phyloP scores from a whole-genome alignment of 805 yeast species.

The Saturnispora besseyi region DNA sequence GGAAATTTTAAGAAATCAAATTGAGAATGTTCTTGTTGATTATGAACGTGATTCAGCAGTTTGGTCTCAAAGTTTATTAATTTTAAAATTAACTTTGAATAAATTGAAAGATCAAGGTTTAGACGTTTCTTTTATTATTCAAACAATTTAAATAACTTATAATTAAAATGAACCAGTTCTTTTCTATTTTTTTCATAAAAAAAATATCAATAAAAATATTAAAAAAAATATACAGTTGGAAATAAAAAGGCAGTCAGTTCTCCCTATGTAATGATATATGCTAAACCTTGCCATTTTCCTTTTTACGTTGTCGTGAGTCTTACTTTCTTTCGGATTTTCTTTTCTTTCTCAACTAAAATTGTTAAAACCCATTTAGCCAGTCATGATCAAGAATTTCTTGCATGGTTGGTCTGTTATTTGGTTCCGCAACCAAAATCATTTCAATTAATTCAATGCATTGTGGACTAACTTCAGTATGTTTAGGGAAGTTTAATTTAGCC shows the following conservation, averaged over 20 bases:
- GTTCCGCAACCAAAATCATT: constrained; percentile 59
- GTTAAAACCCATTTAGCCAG: constrained; percentile 44
- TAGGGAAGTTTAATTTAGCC: constrained; percentile 71
- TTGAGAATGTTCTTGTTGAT: constrained; percentile 6
- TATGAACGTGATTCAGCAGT: constrained; percentile 5
- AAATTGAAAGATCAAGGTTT: constrained; percentile 5
- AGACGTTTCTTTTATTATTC: constrained; percentile 4
- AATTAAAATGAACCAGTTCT: not conserved
- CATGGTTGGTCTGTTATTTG: constrained; percentile 62
- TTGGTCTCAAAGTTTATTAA: constrained; percentile 3
- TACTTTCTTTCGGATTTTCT: too few relatives aligned
- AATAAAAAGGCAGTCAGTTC: too few relatives aligned
- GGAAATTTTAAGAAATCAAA: constrained; percentile 3
- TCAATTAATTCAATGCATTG: constrained; percentile 53
- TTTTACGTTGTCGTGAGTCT: too few relatives aligned
- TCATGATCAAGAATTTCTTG: constrained; percentile 56
- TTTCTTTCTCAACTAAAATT: constrained; percentile 5
- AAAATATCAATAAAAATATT: too few relatives aligned
- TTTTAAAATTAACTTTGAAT: not conserved
- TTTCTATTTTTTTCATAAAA: too few relatives aligned
- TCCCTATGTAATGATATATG: too few relatives aligned
- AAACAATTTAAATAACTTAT: not conserved
- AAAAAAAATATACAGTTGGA: too few relatives aligned
- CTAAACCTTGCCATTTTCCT: too few relatives aligned
- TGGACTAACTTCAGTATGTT: constrained; percentile 42